A percentile compares a stretch with the other conserved stretches of the same genome.
Conservation (phyloP, 23 red algal species). For the Gracilariopsis chorda region DNA sequence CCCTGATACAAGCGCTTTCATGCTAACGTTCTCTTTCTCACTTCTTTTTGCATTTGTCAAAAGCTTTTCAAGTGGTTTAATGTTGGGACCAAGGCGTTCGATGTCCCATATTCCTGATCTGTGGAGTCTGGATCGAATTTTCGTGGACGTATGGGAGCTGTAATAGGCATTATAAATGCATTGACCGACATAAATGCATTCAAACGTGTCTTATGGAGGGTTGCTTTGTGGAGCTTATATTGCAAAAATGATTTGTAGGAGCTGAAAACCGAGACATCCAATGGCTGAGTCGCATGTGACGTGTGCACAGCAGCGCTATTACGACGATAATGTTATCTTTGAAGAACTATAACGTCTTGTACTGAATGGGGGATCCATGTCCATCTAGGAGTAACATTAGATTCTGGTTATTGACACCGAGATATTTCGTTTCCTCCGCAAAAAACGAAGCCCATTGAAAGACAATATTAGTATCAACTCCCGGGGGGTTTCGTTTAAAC, state of each 20-base stretch:
- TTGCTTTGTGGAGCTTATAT: not conserved
- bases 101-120: too few species aligned
- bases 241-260: not conserved
- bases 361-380: not conserved
- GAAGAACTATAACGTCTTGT: not conserved
- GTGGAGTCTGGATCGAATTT: too few species aligned
- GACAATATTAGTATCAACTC: constrained; percentile 2
- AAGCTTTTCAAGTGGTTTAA: too few species aligned
- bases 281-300: not conserved
- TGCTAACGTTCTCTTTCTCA: too few species aligned
- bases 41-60: too few species aligned
- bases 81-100: too few species aligned
- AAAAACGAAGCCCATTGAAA: not conserved
- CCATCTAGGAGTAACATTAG: not conserved
- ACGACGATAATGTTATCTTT: not conserved
- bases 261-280: not conserved
- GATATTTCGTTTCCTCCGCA: not conserved
- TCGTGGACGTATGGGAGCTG: too few species aligned
- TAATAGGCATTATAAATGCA: too few species aligned
- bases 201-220: not conserved
- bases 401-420: not conserved
- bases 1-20: too few species aligned
- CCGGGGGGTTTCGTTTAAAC: not conserved
- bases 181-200: not conserved
- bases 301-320: not conserved